These are phyloP conservation scores for Neolentinus lepideus DNA, from an alignment of 1,284 basidiomycete genomes.

Conservation along the genomic window DNA sequence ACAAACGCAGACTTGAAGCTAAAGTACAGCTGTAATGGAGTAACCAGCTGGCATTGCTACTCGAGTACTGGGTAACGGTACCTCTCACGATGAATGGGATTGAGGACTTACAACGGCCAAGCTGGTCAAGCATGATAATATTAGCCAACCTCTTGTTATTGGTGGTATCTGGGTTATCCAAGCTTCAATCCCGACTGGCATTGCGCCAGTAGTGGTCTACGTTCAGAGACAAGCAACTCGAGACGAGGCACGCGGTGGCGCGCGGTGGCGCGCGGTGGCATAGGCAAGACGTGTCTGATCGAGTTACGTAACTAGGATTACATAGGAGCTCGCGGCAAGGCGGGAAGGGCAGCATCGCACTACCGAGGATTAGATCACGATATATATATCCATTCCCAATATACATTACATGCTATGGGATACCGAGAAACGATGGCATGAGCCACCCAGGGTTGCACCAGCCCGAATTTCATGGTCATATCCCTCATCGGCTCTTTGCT, in stretches of 20 bases:
- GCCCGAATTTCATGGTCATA: too few relatives aligned
- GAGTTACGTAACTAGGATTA: not conserved
- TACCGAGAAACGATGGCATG: too few relatives aligned
- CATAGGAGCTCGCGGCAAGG: not conserved
- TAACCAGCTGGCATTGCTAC: conserved; percentile 88
- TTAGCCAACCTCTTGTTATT: conserved; percentile 80
- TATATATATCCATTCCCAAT: too few relatives aligned
- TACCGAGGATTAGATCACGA: too few relatives aligned
- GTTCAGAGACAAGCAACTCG: too few relatives aligned
- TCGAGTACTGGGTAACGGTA: not conserved
- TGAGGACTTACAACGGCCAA: conserved; percentile 68
- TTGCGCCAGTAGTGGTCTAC: conserved; percentile 19
- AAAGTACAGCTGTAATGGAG: conserved; percentile 88
- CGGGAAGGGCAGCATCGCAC: too few relatives aligned
- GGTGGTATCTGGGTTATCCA: conserved; percentile 88
- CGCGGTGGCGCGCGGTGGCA: not conserved
- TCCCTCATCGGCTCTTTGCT: too few relatives aligned
- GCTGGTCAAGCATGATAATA: conserved; percentile 70
- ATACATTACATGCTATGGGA: too few relatives aligned
- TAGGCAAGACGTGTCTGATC: not conserved
- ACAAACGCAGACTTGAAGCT: conserved; percentile 79
- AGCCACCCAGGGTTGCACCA: too few relatives aligned
- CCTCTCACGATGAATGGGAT: not conserved
- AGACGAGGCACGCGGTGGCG: not conserved
- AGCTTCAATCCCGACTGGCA: conserved; percentile 76